These are phyloP conservation scores for Mycena indigotica DNA, from an alignment of 768 basidiomycete species.

Conservation along the genomic window DNA sequence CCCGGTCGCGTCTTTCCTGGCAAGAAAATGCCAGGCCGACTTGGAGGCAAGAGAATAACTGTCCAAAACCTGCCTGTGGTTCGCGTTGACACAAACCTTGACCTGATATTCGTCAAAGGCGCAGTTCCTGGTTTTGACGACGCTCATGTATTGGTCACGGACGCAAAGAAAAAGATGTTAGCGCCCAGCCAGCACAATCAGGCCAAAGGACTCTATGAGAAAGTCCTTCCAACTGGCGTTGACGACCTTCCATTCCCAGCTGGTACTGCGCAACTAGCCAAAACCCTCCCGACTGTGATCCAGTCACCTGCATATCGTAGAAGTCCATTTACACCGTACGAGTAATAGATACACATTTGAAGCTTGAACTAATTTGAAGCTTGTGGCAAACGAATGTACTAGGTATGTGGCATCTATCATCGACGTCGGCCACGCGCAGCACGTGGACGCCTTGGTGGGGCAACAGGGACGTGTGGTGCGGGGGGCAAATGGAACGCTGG, in stretches of 20 bases:
- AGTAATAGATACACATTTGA: slow-evolving; percentile 37
- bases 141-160: slow-evolving; percentile 80
- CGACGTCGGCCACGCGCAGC: background rate
- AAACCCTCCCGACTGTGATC: slow-evolving; percentile 62
- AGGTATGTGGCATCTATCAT: background rate
- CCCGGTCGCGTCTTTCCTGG: slow-evolving; percentile 96
- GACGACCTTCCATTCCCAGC: slow-evolving; percentile 90
- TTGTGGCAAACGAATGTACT: background rate
- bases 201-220: slow-evolving; percentile 71
- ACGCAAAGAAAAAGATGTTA: slow-evolving; percentile 88
- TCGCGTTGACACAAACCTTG: slow-evolving; percentile 81
- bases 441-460: background rate
- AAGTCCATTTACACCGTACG: slow-evolving; percentile 79
- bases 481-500: too few relatives aligned
- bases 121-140: slow-evolving; percentile 89
- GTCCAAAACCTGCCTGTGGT: slow-evolving; percentile 87
- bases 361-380: slow-evolving; percentile 9
- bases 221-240: slow-evolving; percentile 81
- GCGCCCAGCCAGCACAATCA: slow-evolving; percentile 63
- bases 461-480: background rate
- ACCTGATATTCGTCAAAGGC: slow-evolving; percentile 92
- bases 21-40: slow-evolving; percentile 96
- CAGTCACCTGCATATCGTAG: slow-evolving; percentile 72
- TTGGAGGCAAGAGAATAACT: slow-evolving; percentile 83
- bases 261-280: slow-evolving; percentile 78